These are phyloP conservation scores for Zygosaccharomyces sapae DNA, from an alignment of 1,139 yeast genomes.

Conservation along the genomic window DNA sequence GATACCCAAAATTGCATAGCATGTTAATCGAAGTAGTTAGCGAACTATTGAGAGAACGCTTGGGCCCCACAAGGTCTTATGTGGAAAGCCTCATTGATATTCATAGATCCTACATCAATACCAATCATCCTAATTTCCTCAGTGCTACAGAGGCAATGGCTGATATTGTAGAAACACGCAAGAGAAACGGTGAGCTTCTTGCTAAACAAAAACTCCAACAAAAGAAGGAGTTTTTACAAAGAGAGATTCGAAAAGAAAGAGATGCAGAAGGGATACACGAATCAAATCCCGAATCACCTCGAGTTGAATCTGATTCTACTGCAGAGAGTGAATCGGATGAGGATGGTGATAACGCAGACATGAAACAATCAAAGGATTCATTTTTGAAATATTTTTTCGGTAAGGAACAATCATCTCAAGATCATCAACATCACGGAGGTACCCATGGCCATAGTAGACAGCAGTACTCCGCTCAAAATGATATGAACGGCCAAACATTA, in stretches of 20 bases:
- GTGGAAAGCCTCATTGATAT: constrained; percentile 92
- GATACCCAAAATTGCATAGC: constrained; percentile 88
- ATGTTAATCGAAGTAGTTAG: constrained; percentile 89
- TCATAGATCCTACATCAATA: constrained; percentile 91
- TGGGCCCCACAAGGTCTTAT: constrained; percentile 89
- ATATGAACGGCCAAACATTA: constrained; percentile 15
- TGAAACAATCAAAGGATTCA: constrained; percentile 54
- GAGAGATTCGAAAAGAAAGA: constrained; percentile 8
- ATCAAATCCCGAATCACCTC: constrained; percentile 10
- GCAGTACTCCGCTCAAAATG: constrained; percentile 9
- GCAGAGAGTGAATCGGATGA: constrained; percentile 12
- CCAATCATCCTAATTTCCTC: constrained; percentile 93
- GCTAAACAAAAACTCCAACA: constrained; percentile 38
- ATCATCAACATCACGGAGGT: constrained; percentile 28
- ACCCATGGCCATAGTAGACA: neutral
- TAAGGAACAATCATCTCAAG: constrained; percentile 59
- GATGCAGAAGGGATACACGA: constrained; percentile 6
- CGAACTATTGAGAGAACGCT: constrained; percentile 81
- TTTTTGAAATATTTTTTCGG: constrained; percentile 93
- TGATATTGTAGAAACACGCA: constrained; percentile 72
- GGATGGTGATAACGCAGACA: constrained; percentile 21
- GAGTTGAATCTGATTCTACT: constrained; percentile 7
- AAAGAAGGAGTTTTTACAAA: constrained; percentile 14
- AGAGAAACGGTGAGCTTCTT: constrained; percentile 30
- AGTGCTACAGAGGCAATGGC: constrained; percentile 98